phyloP scores from a whole-genome alignment of 169 alveolate species.

The Plasmodium berghei region DNA sequence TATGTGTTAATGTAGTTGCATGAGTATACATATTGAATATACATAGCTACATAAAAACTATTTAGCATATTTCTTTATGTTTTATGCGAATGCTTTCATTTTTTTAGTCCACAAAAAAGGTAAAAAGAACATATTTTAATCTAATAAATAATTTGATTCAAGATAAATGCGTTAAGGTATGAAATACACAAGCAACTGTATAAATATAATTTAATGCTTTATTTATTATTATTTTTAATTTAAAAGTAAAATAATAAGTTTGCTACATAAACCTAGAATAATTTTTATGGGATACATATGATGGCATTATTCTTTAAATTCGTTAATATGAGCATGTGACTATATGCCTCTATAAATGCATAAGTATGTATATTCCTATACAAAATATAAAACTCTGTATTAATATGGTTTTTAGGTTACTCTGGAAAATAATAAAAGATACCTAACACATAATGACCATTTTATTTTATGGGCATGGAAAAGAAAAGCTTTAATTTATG shows the following conservation, averaged over 20 bases:
- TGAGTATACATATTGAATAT: background rate
- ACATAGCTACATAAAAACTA: background rate
- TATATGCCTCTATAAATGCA: background rate
- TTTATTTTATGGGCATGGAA: slow-evolving; percentile 77
- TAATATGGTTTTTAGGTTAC: slow-evolving; percentile 20
- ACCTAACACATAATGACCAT: slow-evolving; percentile 52
- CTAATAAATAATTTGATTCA: slow-evolving; percentile 68
- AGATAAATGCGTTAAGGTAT: slow-evolving; percentile 75
- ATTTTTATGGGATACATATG: too few species aligned
- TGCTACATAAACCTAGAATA: too few species aligned
- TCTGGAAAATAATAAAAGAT: slow-evolving; percentile 62
- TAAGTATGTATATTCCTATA: too few species aligned
- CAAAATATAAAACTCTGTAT: background rate
- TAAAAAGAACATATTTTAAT: slow-evolving; percentile 62
- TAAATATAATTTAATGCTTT: slow-evolving; percentile 2
- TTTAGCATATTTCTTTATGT: background rate
- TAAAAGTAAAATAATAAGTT: background rate
- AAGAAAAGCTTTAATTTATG: slow-evolving; percentile 48
- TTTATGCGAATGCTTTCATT: background rate
- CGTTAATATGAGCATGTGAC: background rate
- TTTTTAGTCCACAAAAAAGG: slow-evolving; percentile 70
- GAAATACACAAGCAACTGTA: slow-evolving; percentile 10
- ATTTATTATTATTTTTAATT: background rate
- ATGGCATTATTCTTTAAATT: background rate
- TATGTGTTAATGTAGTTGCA: background rate